Evolutionary conservation across 2,329 filamentous ascomycete genomes (phyloP).

Genomic region (Botryotinia narcissicola): DNA sequence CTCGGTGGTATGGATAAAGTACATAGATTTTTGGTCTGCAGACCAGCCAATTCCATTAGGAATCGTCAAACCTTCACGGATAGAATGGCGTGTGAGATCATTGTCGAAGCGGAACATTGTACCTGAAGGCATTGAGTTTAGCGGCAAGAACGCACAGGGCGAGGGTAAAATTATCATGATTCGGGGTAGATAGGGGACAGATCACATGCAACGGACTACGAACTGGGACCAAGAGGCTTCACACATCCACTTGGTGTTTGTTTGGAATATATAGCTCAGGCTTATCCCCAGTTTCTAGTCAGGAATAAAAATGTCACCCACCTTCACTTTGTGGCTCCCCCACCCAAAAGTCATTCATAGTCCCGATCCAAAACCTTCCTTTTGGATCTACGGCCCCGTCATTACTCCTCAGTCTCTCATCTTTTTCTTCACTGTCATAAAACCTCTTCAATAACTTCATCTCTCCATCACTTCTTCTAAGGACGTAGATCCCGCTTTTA

Average conservation of each 20-base stretch:
- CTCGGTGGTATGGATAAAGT: constrained; percentile 76
- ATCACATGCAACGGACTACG: background rate
- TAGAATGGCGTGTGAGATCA: constrained; percentile 56
- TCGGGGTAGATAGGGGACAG: background rate
- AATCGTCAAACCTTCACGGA: constrained; percentile 67
- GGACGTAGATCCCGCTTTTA: constrained; percentile 78
- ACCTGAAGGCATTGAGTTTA: constrained; percentile 46
- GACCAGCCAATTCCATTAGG: constrained; percentile 87
- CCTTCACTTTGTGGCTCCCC: constrained; percentile 40
- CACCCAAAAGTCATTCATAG: constrained; percentile 73
- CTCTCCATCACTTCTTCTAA: constrained; percentile 60
- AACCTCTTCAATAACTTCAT: constrained; percentile 56
- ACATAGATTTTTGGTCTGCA: constrained; percentile 61
- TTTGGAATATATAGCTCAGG: background rate
- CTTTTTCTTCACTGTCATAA: constrained; percentile 37
- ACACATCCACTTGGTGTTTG: background rate
- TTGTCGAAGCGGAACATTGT: constrained; percentile 70
- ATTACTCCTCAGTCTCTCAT: constrained; percentile 62
- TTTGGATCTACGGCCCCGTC: constrained; percentile 79
- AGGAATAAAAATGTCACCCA: constrained; percentile 25
- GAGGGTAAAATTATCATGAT: background rate
- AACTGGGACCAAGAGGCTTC: background rate
- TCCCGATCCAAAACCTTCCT: constrained; percentile 81
- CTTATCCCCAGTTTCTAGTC: background rate
- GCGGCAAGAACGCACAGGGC: background rate